These are phyloP conservation scores for Botryotinia convoluta DNA, from an alignment of 2,329 filamentous ascomycete genomes.

Conservation along the genomic window DNA sequence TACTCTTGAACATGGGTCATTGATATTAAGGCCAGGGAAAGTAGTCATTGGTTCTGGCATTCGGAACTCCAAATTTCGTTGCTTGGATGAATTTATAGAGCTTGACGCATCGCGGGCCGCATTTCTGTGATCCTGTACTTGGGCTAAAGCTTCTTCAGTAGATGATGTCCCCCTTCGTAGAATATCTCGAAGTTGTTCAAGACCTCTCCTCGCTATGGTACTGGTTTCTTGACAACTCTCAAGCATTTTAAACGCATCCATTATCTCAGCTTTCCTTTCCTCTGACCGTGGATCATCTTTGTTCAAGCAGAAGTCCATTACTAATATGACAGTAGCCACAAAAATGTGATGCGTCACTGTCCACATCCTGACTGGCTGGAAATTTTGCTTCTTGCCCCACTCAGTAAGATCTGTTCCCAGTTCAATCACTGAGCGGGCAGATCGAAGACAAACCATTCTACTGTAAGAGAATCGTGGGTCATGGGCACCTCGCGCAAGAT, in stretches of 20 bases:
- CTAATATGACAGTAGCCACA: constrained; percentile 41
- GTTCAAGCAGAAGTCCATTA: constrained; percentile 42
- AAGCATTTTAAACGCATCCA: constrained; percentile 38
- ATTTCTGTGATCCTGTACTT: not conserved
- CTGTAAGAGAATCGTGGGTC: constrained; percentile 39
- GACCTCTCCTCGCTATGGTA: constrained; percentile 27
- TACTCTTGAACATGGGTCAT: not conserved
- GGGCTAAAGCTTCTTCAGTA: not conserved
- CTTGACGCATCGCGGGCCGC: not conserved
- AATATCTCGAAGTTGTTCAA: constrained; percentile 25
- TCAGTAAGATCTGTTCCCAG: constrained; percentile 35
- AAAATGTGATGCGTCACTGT: constrained; percentile 39
- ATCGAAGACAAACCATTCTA: constrained; percentile 39
- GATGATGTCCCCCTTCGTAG: not conserved
- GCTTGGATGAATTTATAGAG: not conserved
- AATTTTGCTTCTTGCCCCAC: constrained; percentile 24
- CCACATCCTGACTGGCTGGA: constrained; percentile 34
- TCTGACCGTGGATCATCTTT: constrained; percentile 35
- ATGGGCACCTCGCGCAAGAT: constrained; percentile 35
- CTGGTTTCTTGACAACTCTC: constrained; percentile 30
- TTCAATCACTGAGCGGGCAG: constrained; percentile 35
- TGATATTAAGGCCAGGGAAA: constrained; percentile 4
- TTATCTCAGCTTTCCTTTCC: constrained; percentile 36
- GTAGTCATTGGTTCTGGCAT: not conserved
- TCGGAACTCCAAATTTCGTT: not conserved